Conservation (phyloP, 129 eudicot species). For the Saposhnikovia divaricata region DNA sequence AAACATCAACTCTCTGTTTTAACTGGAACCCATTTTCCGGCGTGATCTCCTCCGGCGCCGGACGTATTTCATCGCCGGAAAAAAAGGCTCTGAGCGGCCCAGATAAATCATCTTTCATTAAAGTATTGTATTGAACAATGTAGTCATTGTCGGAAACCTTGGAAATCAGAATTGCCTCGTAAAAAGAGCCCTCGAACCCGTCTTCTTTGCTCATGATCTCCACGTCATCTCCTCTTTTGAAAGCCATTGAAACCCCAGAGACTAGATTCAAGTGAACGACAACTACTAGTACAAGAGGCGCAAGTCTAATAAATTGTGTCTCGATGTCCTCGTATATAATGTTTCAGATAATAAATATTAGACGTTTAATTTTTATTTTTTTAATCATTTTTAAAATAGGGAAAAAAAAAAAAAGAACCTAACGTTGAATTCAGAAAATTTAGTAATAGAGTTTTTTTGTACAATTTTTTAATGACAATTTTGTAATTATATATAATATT, state of each 20-base stretch:
- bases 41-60: slow-evolving; percentile 15
- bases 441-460: no score
- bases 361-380: no score
- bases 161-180: slow-evolving; percentile 7
- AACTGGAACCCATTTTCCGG: neutral
- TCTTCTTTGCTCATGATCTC: slow-evolving; percentile 16
- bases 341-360: no score
- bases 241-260: slow-evolving; percentile 7
- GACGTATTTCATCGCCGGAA: slow-evolving; percentile 13
- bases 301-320: no score
- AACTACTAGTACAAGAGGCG: no score
- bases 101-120: slow-evolving; percentile 11
- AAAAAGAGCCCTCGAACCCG: slow-evolving; percentile 16
- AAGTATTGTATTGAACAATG: slow-evolving; percentile 22
- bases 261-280: neutral
- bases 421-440: no score
- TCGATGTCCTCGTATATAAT: no score
- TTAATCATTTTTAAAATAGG: no score
- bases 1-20: slow-evolving; percentile 19
- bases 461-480: no score
- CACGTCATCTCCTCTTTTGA: slow-evolving; percentile 12
- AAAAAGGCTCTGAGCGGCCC: slow-evolving; percentile 4
- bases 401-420: no score
- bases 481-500: no score
- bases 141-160: neutral